Percentiles rank a stretch among this genome's conserved stretches.
These are phyloP conservation scores for Scleroderma bovista DNA, from an alignment of 768 basidiomycete species.

Conservation along the genomic window DNA sequence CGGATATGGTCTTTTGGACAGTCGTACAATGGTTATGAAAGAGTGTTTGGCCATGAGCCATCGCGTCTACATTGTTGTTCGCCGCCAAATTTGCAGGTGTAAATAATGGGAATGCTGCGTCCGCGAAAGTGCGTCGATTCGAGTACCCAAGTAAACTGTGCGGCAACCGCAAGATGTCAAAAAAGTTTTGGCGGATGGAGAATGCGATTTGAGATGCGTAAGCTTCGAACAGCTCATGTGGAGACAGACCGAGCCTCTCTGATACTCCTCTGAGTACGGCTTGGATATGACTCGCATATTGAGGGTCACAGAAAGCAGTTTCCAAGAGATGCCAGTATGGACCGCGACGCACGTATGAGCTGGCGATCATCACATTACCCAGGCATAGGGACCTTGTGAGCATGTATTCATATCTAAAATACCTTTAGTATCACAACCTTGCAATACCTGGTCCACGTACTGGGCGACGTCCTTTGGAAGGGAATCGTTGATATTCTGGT, in stretches of 20 bases:
- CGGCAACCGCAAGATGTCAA: constrained; percentile 58
- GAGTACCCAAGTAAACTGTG: constrained; percentile 72
- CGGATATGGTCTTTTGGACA: constrained; percentile 39
- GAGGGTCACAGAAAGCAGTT: constrained; percentile 36
- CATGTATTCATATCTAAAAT: constrained; percentile 64
- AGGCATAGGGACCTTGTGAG: constrained; percentile 65
- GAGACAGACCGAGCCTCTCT: constrained; percentile 56
- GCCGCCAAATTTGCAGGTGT: constrained; percentile 62
- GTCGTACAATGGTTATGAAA: constrained; percentile 63
- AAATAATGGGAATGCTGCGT: constrained; percentile 60
- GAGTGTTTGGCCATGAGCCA: constrained; percentile 34
- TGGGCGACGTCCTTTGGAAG: constrained; percentile 42
- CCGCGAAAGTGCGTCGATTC: constrained; percentile 60
- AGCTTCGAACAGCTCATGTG: constrained; percentile 65
- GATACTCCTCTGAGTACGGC: constrained; percentile 59
- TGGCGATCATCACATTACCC: constrained; percentile 75
- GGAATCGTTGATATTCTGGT: constrained; percentile 40
- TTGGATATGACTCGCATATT: constrained; percentile 31
- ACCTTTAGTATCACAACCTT: constrained; percentile 7
- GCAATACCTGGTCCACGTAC: constrained; percentile 34
- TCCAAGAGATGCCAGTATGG: constrained; percentile 89
- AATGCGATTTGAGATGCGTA: constrained; percentile 75
- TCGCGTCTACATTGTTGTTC: constrained; percentile 25
- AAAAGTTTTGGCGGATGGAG: constrained; percentile 48
- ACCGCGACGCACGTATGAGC: constrained; percentile 69